Conservation (phyloP, 2,329 filamentous ascomycete genomes). For the Teratosphaeria zuluensis region DNA sequence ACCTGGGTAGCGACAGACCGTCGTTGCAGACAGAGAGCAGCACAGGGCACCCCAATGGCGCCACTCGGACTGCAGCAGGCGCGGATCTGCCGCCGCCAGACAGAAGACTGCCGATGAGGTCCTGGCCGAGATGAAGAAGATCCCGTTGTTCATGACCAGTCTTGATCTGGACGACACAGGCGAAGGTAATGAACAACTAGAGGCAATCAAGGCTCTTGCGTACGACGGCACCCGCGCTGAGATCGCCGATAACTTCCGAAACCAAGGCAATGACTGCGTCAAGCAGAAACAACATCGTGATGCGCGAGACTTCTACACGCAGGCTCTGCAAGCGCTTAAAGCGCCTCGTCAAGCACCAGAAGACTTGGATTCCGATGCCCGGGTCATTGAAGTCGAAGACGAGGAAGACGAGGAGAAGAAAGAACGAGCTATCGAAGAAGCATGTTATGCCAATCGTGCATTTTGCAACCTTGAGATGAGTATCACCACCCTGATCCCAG, state of each 20-base stretch:
- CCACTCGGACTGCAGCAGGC: background rate
- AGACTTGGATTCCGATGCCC: conserved; percentile 36
- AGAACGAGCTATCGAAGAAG: conserved; percentile 59
- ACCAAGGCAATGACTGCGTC: conserved; percentile 88
- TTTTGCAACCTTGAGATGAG: conserved; percentile 79
- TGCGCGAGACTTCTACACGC: conserved; percentile 83
- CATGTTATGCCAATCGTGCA: conserved; percentile 76
- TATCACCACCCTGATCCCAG: conserved; percentile 24
- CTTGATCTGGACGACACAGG: conserved; percentile 46
- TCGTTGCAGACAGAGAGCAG: background rate
- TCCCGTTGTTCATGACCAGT: conserved; percentile 92
- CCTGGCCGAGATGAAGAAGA: conserved; percentile 55
- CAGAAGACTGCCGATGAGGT: conserved; percentile 50
- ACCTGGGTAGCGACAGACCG: background rate
- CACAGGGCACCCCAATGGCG: background rate
- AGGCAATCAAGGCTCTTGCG: conserved; percentile 79
- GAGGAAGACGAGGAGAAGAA: conserved; percentile 51
- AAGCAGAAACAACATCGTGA: conserved; percentile 62
- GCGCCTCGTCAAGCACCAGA: conserved; percentile 38
- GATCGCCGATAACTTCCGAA: conserved; percentile 74
- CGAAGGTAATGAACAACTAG: conserved; percentile 68
- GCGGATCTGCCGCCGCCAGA: conserved; percentile 50
- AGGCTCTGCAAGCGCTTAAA: conserved; percentile 66
- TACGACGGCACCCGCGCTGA: conserved; percentile 88
- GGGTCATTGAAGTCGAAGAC: conserved; percentile 41